These are phyloP conservation scores for Echinosphaeria canescens DNA, from an alignment of 2,329 filamentous ascomycete species.

Conservation along the genomic window DNA sequence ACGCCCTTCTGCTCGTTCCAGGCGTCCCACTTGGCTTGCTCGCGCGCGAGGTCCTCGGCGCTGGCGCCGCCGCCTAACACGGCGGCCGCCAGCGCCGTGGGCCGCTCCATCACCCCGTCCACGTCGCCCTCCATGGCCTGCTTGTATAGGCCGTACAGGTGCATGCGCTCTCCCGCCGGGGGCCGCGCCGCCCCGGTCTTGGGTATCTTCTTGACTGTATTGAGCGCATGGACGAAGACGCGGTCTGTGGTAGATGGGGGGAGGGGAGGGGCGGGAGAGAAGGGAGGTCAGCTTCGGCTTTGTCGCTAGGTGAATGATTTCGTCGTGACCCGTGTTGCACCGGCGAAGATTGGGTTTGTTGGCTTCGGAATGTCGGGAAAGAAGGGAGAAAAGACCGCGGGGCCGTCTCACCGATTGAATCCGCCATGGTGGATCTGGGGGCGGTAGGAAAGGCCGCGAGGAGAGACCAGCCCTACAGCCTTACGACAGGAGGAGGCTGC, in stretches of 20 bases:
- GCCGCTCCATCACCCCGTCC: slow-evolving; percentile 78
- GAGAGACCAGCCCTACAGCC: no score
- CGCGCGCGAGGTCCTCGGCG: slow-evolving; percentile 30
- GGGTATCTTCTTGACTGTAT: slow-evolving; percentile 94
- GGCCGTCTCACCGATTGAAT: no score
- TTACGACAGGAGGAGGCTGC: no score
- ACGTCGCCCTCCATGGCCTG: slow-evolving; percentile 98
- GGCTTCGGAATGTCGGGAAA: neutral
- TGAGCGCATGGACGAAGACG: slow-evolving; percentile 96
- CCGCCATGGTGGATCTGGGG: no score
- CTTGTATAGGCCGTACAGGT: slow-evolving; percentile 95
- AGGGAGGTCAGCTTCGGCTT: slow-evolving; percentile 2
- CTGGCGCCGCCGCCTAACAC: slow-evolving; percentile 19
- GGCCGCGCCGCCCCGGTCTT: slow-evolving; percentile 82
- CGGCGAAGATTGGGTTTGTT: neutral
- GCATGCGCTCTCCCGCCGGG: slow-evolving; percentile 64
- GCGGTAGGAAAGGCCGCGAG: no score
- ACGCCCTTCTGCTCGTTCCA: slow-evolving; percentile 80
- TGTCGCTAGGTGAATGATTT: no score
- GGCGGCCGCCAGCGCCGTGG: slow-evolving; percentile 15
- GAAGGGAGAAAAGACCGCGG: no score
- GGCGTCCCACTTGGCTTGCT: slow-evolving; percentile 68
- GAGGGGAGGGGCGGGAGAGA: no score
- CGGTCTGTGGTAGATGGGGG: slow-evolving; percentile 41
- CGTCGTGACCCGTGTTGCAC: no score